A percentile compares a stretch with the other conserved stretches of the same genome.
These are phyloP conservation scores for Areca catechu DNA, from an alignment of 176 grass and related monocot species.

Conservation along the genomic window DNA sequence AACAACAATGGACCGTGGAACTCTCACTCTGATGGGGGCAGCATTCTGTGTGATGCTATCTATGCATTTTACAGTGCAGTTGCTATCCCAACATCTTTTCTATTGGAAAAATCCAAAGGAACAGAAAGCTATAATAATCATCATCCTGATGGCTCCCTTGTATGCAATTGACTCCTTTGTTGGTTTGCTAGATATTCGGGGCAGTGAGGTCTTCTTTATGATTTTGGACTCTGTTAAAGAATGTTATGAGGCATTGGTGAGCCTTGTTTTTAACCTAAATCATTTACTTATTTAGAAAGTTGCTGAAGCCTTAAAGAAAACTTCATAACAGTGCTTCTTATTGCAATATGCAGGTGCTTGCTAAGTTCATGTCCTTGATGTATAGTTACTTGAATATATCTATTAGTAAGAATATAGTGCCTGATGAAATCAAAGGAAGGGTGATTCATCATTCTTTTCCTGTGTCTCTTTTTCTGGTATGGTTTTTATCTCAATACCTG, in stretches of 20 bases:
- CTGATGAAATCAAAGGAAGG: constrained; percentile 93
- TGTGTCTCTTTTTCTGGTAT: constrained; percentile 93
- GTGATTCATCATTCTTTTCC: constrained; percentile 97
- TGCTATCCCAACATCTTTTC: constrained; percentile 92
- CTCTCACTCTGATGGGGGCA: constrained; percentile 77
- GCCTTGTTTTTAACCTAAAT: not conserved
- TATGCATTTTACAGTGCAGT: constrained; percentile 89
- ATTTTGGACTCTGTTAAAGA: constrained; percentile 93
- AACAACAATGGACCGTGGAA: constrained; percentile 63
- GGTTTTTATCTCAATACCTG: constrained; percentile 8
- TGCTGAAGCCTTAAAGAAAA: constrained; percentile 10
- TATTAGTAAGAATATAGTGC: constrained; percentile 92
- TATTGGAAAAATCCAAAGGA: constrained; percentile 99
- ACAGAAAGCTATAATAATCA: constrained; percentile 93
- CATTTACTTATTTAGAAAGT: constrained; percentile 10
- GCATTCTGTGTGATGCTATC: constrained; percentile 87
- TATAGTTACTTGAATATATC: constrained; percentile 99
- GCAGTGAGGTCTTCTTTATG: constrained; percentile 83
- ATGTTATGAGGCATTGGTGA: constrained; percentile 98
- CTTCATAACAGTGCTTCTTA: constrained; percentile 5
- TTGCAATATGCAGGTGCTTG: constrained; percentile 64
- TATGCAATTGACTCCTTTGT: constrained; percentile 90
- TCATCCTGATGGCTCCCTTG: constrained; percentile 86
- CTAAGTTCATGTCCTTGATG: constrained; percentile 97
- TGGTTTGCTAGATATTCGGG: constrained; percentile 85